Percentiles rank a stretch among this genome's conserved stretches.
phyloP scores from a whole-genome alignment of 2,329 filamentous ascomycete species.

The Neofusicoccum laricinum region DNA sequence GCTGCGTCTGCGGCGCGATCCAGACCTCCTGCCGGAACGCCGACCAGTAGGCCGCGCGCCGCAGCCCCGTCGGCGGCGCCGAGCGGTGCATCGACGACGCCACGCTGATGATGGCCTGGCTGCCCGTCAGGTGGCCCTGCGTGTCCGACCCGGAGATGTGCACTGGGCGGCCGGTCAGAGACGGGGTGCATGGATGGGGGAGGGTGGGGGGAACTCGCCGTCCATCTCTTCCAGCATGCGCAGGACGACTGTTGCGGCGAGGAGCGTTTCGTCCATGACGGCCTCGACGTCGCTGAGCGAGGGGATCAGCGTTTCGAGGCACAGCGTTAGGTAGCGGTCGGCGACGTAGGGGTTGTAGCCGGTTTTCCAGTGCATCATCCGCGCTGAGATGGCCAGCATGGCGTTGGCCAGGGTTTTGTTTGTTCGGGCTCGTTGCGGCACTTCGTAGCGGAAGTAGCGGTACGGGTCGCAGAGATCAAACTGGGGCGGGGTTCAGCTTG shows the following conservation, averaged over 20 bases:
- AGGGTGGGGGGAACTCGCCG: constrained; percentile 21
- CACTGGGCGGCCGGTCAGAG: constrained; percentile 17
- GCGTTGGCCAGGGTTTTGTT: constrained; percentile 42
- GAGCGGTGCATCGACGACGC: constrained; percentile 23
- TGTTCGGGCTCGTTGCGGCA: constrained; percentile 35
- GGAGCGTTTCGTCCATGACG: constrained; percentile 39
- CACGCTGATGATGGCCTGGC: neutral
- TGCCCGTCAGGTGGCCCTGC: constrained; percentile 38
- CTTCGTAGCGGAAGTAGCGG: constrained; percentile 33
- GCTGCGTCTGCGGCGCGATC: constrained; percentile 22
- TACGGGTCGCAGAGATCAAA: constrained; percentile 36
- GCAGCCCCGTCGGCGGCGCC: constrained; percentile 21
- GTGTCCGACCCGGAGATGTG: constrained; percentile 33
- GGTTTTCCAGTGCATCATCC: constrained; percentile 40
- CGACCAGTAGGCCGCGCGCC: constrained; percentile 37
- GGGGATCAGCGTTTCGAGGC: constrained; percentile 41
- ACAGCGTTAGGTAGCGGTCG: constrained; percentile 42
- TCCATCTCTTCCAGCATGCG: constrained; percentile 43
- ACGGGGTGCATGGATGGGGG: neutral
- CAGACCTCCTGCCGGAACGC: constrained; percentile 38
- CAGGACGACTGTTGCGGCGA: constrained; percentile 42
- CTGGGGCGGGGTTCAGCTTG: constrained; percentile 20
- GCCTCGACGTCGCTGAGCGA: constrained; percentile 38
- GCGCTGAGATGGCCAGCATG: constrained; percentile 41
- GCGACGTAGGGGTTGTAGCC: constrained; percentile 41